Conservation (phyloP, 1,284 basidiomycete species). For the Cutaneotrichosporon daszewskae region DNA sequence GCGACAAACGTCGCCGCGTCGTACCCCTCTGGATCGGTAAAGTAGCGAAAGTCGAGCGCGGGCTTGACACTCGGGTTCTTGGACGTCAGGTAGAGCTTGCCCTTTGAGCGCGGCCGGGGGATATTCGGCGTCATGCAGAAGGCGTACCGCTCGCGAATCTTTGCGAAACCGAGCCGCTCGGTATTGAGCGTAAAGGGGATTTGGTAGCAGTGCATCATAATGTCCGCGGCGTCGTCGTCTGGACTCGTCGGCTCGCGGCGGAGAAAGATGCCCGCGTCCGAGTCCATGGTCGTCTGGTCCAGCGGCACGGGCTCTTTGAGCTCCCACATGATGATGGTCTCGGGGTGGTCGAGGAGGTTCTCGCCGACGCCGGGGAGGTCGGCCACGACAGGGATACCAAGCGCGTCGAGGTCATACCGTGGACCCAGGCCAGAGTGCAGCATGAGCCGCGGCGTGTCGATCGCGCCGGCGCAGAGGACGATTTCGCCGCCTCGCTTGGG, state of each 20-base stretch:
- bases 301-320: constrained; percentile 15
- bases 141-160: constrained; percentile 13
- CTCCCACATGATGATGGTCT: constrained; percentile 22
- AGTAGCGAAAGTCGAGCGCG: constrained; percentile 21
- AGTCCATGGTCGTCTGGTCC: constrained; percentile 20
- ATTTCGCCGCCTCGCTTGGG: constrained; percentile 47
- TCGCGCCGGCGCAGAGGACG: constrained; percentile 52
- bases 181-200: constrained; percentile 21
- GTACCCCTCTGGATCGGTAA: constrained; percentile 18
- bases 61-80: constrained; percentile 15
- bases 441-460: constrained; percentile 60
- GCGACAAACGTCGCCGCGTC: constrained; percentile 17
- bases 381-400: constrained; percentile 50
- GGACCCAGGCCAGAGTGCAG: constrained; percentile 64
- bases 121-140: constrained; percentile 24
- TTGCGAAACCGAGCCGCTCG: constrained; percentile 16
- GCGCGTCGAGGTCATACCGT: constrained; percentile 52
- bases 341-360: constrained; percentile 60
- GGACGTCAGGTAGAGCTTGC: constrained; percentile 10
- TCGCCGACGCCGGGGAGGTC: constrained; percentile 61
- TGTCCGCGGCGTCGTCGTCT: constrained; percentile 14
- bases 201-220: constrained; percentile 25
- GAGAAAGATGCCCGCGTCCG: constrained; percentile 17
- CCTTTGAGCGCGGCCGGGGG: constrained; percentile 14
- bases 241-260: constrained; percentile 8